phyloP scores from a whole-genome alignment of 1,284 basidiomycete species.

The Exsudoporus floridanus region DNA sequence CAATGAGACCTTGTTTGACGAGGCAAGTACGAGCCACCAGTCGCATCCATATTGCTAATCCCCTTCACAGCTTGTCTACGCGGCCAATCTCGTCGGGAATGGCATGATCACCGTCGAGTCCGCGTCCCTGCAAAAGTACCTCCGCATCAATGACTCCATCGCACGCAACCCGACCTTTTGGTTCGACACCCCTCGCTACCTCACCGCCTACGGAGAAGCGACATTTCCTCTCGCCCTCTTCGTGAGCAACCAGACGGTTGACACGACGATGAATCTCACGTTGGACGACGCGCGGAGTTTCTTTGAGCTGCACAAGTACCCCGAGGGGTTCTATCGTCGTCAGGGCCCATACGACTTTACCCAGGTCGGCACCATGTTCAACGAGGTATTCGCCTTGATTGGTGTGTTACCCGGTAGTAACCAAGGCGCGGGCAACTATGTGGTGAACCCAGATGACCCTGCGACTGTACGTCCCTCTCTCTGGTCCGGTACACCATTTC shows the following conservation, averaged over 20 bases:
- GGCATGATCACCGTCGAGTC: conserved; percentile 24
- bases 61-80: conserved; percentile 12
- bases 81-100: conserved; percentile 18
- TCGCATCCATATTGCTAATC: background rate
- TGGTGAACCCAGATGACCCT: conserved; percentile 13
- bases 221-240: conserved; percentile 32
- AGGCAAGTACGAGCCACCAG: conserved; percentile 2
- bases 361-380: conserved; percentile 5
- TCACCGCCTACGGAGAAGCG: conserved; percentile 23
- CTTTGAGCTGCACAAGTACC: conserved; percentile 17
- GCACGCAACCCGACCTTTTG: conserved; percentile 29
- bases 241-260: conserved; percentile 25
- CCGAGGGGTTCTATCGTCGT: conserved; percentile 26
- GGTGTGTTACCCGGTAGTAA: conserved; percentile 20
- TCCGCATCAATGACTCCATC: conserved; percentile 28
- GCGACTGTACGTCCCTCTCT: conserved; percentile 16
- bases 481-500: background rate
- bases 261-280: conserved; percentile 16
- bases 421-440: conserved; percentile 23
- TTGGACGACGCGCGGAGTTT: conserved; percentile 21
- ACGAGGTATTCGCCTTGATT: background rate
- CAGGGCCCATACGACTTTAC: conserved; percentile 14
- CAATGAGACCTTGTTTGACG: conserved; percentile 31
- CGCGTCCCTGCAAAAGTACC: conserved; percentile 13
- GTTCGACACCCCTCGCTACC: conserved; percentile 23